Base-by-base conservation (phyloP, 2,329 filamentous ascomycete species). In the Colletotrichum gloeosporioides region DNA sequence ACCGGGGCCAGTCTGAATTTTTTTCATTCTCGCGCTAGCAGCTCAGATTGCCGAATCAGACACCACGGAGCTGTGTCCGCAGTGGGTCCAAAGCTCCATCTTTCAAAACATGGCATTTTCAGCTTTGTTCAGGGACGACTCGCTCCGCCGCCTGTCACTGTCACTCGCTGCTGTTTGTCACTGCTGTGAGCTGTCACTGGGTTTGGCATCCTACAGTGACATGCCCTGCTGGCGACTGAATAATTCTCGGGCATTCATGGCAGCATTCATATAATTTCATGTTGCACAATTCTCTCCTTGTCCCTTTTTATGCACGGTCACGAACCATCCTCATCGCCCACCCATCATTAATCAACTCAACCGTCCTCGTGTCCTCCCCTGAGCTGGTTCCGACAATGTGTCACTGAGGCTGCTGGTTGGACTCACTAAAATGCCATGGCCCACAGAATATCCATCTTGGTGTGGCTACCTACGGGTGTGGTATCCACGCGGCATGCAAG, bases 401-500 rank as follows among this genome's bases (percentile, higher is more conserved):
- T 69, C 67, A 69, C 67, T 69, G 12, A 49, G 31, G 55, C 15
- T 9, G 16, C 53, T 69, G 55, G 67, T 62, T 69, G 67, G 67
- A 31, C 67, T 62, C 55, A 64, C 25, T 16, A 27, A 57, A 16
- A 18, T 32, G 16, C 27, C 29, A 53, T 22, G 68, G 36, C 32
- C 68, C 68, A 70, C 68, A 49, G 25, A 13, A 63, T 22, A 63
- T 70, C 68, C 68, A 70, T 70, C 36, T 63, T 8, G 34, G 57
- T 49, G 68, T 70, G 68, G 68, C 68, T 70, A 55, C 68, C n/a
- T 59, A 2, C n/a, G 13, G 34, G 57, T 61, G 68, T 3, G 57
- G 68, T 63, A 49, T 49, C 68, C 68, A 70, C 57, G 68, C 68
- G 57, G 57, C 32, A 63, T 70, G 68, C 68, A 70, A 57, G 68